Evolutionary conservation across 2,329 filamentous ascomycete species (phyloP), one percentile per base, ranked within the genome.

Genomic region (Ascomycota sp.): DNA sequence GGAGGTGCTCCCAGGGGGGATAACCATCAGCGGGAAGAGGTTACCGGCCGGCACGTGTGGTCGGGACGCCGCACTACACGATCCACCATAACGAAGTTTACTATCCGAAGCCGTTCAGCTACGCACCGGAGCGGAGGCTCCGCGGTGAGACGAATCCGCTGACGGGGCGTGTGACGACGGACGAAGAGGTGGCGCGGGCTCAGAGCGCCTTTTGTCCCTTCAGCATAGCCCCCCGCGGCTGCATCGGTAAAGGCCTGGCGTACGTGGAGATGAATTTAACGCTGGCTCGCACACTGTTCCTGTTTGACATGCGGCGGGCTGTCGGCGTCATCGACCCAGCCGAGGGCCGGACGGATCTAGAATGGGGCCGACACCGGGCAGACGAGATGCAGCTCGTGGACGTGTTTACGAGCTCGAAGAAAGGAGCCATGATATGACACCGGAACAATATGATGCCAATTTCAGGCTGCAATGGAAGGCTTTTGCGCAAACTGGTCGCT

Each of bases 161-260:
- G 20, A 46, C 37, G 20, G 47, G 52, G 24, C 48, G 46, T 32
- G 39, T 45, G 20, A 58, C 60, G 1, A 61, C 53, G 5, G 60
- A 63, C 33, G 57, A 60, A 2, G 63, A 68, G 30, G 53, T 68
- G 2, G 53, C 58, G 3, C 43, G 56, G 5, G 74, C 76, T 2
- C 65, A 75, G 30, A 62, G 59, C 22, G 78, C 78, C 1, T 86
- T 79, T 51, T 81, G 74, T 36, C 75, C 80, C 2, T 82, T 82
- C 41, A 72, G 65, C 27, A 56, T 79, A 36, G 76, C 76, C 0
- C 69, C 74, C 0, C 55, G 75, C 8, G 73, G 73, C 2, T 82
- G 76, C 43, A 77, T 81, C 32, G 76, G 75, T 0, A 80, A 79
- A 57, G 63, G 64, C 0, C 50, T 78, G 27, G 73, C 73, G 2